Percentiles rank a stretch among this genome's conserved stretches.
Evolutionary conservation across 345 rosid species (phyloP).

Genomic region (Schrenkiella parvula): DNA sequence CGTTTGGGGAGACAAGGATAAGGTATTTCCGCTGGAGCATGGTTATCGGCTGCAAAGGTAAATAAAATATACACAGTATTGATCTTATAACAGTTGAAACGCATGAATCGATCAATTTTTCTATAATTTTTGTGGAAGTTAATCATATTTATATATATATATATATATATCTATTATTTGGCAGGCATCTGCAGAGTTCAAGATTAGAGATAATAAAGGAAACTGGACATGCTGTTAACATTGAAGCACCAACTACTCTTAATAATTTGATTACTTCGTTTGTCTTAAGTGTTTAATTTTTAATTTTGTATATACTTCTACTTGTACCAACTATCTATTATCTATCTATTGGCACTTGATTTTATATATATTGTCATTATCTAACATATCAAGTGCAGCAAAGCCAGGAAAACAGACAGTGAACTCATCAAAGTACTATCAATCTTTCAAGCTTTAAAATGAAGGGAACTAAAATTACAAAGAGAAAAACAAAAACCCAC

Average conservation of each 20-base stretch:
- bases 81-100: background rate
- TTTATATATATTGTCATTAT: background rate
- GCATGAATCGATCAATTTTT: background rate
- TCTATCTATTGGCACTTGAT: background rate
- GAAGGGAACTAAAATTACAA: background rate
- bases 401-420: background rate
- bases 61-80: background rate
- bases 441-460: slow-evolving; percentile 2
- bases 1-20: slow-evolving; percentile 82
- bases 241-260: slow-evolving; percentile 53
- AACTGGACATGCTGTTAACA: slow-evolving; percentile 65
- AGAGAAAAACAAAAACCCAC: background rate
- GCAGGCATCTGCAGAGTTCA: slow-evolving; percentile 56
- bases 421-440: background rate
- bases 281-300: slow-evolving; percentile 34
- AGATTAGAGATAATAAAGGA: slow-evolving; percentile 62
- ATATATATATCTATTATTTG: too few relatives aligned
- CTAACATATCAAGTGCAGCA: background rate
- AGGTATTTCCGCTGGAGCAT: slow-evolving; percentile 57
- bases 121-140: background rate
- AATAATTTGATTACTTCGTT: slow-evolving; percentile 52
- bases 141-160: background rate
- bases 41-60: slow-evolving; percentile 64
- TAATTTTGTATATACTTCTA: background rate
- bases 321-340: background rate